These are phyloP conservation scores for Podochytrium sp. DNA, from an alignment of 192 early-diverging fungal genomes.

Conservation along the genomic window DNA sequence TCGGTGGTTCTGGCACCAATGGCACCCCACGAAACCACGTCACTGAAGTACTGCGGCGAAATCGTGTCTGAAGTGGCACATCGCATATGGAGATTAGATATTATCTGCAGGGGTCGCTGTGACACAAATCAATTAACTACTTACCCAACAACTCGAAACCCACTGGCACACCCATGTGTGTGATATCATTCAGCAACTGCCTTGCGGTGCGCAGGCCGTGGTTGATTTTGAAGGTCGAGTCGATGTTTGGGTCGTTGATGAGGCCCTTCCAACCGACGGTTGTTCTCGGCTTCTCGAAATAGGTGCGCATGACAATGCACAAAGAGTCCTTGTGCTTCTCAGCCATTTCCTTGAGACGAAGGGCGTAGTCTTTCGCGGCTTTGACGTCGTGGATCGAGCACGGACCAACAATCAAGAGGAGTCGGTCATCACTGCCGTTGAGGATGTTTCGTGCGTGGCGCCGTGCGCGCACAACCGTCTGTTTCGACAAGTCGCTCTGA, in stretches of 20 bases:
- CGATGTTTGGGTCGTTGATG: slow-evolving; percentile 67
- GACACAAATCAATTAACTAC: slow-evolving; percentile 55
- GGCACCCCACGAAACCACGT: slow-evolving; percentile 94
- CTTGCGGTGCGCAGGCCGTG: slow-evolving; percentile 90
- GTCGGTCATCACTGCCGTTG: slow-evolving; percentile 79
- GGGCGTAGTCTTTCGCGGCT: slow-evolving; percentile 82
- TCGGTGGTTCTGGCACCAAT: slow-evolving; percentile 97
- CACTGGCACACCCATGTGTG: slow-evolving; percentile 80
- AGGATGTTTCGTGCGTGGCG: slow-evolving; percentile 70
- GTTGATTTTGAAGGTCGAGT: slow-evolving; percentile 89
- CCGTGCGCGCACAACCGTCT: slow-evolving; percentile 43
- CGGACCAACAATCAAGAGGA: slow-evolving; percentile 91
- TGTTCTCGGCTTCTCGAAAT: slow-evolving; percentile 98
- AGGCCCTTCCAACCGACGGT: slow-evolving; percentile 98
- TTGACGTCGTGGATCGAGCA: slow-evolving; percentile 94
- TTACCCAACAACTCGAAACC: slow-evolving; percentile 82
- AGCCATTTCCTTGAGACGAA: slow-evolving; percentile 55
- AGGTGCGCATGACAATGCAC: slow-evolving; percentile 91
- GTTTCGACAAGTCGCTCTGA: slow-evolving; percentile 31
- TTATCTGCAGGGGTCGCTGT: slow-evolving; percentile 93
- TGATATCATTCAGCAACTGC: slow-evolving; percentile 78
- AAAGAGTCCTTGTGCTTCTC: slow-evolving; percentile 76
- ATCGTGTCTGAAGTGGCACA: slow-evolving; percentile 87
- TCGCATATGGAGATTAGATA: slow-evolving; percentile 93
- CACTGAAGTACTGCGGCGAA: slow-evolving; percentile 93